These are phyloP conservation scores for Sphagnurus paluster DNA, from an alignment of 1,284 basidiomycete genomes.

Conservation along the genomic window DNA sequence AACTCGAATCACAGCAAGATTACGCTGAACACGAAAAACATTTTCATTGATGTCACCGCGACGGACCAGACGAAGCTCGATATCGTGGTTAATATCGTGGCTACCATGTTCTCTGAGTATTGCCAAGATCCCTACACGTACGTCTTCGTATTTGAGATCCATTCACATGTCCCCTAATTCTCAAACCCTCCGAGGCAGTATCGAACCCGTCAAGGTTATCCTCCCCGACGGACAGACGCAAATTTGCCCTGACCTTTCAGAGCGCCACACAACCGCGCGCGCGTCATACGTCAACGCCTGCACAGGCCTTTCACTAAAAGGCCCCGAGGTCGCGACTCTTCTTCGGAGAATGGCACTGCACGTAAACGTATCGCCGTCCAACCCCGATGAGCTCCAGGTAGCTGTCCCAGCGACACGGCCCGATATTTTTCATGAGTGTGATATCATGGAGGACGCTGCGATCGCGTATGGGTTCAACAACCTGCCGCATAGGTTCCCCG, in stretches of 20 bases:
- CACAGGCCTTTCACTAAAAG: slow-evolving; percentile 77
- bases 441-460: slow-evolving; percentile 97
- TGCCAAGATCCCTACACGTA: slow-evolving; percentile 90
- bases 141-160: slow-evolving; percentile 30
- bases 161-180: not conserved
- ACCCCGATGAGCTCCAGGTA: slow-evolving; percentile 72
- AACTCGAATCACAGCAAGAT: slow-evolving; percentile 99
- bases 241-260: slow-evolving; percentile 82
- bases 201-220: slow-evolving; percentile 88
- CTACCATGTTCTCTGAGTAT: slow-evolving; percentile 98
- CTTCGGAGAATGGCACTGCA: slow-evolving; percentile 77
- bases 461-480: slow-evolving; percentile 99
- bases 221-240: slow-evolving; percentile 75
- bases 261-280: slow-evolving; percentile 73
- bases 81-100: slow-evolving; percentile 93
- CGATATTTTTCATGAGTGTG: slow-evolving; percentile 97
- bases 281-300: slow-evolving; percentile 95
- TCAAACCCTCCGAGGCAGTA: slow-evolving; percentile 43
- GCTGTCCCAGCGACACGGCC: slow-evolving; percentile 89
- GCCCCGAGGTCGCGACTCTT: slow-evolving; percentile 62
- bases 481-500: slow-evolving; percentile 87
- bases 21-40: slow-evolving; percentile 88
- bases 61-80: slow-evolving; percentile 97
- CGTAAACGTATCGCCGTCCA: slow-evolving; percentile 46
- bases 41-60: slow-evolving; percentile 97